These are phyloP conservation scores for Bruguiera gymnorhiza DNA, from an alignment of 345 rosid genomes.

Conservation along the genomic window DNA sequence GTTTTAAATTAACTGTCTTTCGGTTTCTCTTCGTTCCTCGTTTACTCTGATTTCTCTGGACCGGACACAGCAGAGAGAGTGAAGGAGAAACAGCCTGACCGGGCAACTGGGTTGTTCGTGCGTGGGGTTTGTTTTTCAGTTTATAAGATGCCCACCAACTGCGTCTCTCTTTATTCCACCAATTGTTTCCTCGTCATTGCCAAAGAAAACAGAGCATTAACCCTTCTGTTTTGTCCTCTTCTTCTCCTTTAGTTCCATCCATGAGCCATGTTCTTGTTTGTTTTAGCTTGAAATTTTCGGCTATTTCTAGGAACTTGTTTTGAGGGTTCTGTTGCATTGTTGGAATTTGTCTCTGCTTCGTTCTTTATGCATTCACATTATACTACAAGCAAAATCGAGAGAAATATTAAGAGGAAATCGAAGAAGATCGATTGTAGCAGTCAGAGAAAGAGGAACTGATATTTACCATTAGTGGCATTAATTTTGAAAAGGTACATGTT, in stretches of 20 bases:
- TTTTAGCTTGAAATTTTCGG: not conserved
- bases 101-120: conserved; percentile 25
- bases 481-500: conserved; percentile 38
- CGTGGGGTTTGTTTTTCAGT: conserved; percentile 17
- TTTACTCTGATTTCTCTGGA: conserved; percentile 21
- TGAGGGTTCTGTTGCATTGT: not conserved
- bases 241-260: conserved; percentile 9
- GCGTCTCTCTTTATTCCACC: conserved; percentile 23
- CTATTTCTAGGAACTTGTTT: conserved; percentile 1
- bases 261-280: not conserved
- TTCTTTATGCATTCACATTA: conserved; percentile 7
- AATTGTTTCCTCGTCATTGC: conserved; percentile 31
- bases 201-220: conserved; percentile 23
- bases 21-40: conserved; percentile 15
- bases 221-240: conserved; percentile 14
- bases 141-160: conserved; percentile 32
- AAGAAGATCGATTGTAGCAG: not conserved
- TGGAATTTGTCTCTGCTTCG: conserved; percentile 8
- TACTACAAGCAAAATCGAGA: conserved; percentile 16
- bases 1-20: conserved; percentile 18
- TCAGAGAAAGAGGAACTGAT: conserved; percentile 1
- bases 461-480: conserved; percentile 14
- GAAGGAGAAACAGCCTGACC: not conserved
- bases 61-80: conserved; percentile 14
- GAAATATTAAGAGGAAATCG: not conserved